phyloP scores from a whole-genome alignment of 2,329 filamentous ascomycete genomes.

The Chaetomium sp. region DNA sequence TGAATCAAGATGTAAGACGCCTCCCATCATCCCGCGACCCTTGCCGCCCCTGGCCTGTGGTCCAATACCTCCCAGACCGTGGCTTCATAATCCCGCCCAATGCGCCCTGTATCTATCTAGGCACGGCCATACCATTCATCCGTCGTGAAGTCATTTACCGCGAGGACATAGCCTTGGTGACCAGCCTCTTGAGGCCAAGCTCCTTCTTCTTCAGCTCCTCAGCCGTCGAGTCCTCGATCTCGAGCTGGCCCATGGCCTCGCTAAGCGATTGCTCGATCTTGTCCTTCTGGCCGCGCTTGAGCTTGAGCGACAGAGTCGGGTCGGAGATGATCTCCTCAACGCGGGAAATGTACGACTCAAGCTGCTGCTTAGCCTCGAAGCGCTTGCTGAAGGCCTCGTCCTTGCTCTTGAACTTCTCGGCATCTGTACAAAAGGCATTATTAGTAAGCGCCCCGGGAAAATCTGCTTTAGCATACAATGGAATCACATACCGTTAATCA shows the following conservation, averaged over 20 bases:
- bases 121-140: constrained; percentile 16
- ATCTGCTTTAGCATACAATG: not conserved
- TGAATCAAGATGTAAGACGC: constrained; percentile 26
- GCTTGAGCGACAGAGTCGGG: constrained; percentile 89
- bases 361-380: constrained; percentile 98
- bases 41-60: constrained; percentile 11
- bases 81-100: constrained; percentile 21
- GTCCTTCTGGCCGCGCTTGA: constrained; percentile 99
- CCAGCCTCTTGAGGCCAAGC: constrained; percentile 91
- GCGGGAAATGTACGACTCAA: constrained; percentile 97
- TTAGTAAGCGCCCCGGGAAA: not conserved
- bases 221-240: constrained; percentile 83
- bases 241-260: constrained; percentile 95
- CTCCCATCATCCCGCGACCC: constrained; percentile 20
- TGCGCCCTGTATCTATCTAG: constrained; percentile 16
- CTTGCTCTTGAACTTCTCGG: constrained; percentile 96
- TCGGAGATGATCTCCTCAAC: constrained; percentile 99
- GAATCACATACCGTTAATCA: constrained; percentile 65
- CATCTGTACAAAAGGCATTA: constrained; percentile 46
- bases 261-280: constrained; percentile 97
- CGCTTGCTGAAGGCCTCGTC: constrained; percentile 99
- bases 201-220: constrained; percentile 99
- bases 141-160: constrained; percentile 52
- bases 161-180: constrained; percentile 97
- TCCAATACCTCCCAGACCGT: constrained; percentile 18